A percentile compares a stretch with the other conserved stretches of the same genome.
Conservation (phyloP, 2,329 filamentous ascomycete genomes). For the Colletotrichum chlorophyti region DNA sequence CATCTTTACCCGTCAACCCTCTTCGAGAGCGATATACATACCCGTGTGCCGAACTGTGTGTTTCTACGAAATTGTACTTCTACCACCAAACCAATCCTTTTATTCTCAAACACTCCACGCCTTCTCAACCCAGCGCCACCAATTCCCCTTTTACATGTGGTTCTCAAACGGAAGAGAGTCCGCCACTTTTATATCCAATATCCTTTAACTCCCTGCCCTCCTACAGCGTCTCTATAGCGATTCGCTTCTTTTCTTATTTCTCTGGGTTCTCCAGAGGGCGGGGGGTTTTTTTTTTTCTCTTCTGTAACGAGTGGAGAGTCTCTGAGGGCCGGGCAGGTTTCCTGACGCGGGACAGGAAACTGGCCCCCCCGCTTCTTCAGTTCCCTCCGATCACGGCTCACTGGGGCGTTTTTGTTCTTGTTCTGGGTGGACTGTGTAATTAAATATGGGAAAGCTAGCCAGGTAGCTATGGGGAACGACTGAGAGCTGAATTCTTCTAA, state of each 20-base stretch:
- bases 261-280: too few relatives aligned
- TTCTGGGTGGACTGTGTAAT: too few relatives aligned
- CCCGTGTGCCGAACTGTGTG: conserved; percentile 3
- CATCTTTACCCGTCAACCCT: neutral
- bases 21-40: neutral
- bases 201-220: conserved; percentile 18
- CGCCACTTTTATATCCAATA: neutral
- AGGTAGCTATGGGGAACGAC: too few relatives aligned
- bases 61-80: conserved; percentile 24
- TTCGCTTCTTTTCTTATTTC: neutral
- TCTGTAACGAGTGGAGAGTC: too few relatives aligned
- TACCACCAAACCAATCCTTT: neutral
- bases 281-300: neutral
- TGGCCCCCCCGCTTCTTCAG: too few relatives aligned
- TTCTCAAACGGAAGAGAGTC: neutral
- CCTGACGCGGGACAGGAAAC: too few relatives aligned
- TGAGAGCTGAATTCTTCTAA: too few relatives aligned
- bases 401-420: too few relatives aligned
- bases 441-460: too few relatives aligned
- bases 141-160: neutral
- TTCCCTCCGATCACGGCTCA: too few relatives aligned
- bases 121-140: neutral
- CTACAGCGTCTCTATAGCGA: conserved; percentile 16
- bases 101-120: too few relatives aligned
- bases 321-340: too few relatives aligned